Conservation (phyloP, 352 stramenopile genomes). For the Phytophthora foliorum region DNA sequence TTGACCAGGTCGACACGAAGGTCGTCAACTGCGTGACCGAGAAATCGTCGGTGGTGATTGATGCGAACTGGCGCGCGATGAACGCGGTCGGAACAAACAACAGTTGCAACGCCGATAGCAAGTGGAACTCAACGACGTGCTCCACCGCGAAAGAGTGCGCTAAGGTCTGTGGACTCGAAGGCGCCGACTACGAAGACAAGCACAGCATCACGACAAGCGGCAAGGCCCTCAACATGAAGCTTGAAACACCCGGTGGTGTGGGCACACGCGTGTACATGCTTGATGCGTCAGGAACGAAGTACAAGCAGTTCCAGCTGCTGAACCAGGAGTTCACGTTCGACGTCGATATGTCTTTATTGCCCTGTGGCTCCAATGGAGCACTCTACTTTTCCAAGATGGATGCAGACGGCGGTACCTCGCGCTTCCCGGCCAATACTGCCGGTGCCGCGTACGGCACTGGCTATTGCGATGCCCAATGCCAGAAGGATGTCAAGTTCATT, state of each 20-base stretch:
- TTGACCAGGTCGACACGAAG: constrained; percentile 20
- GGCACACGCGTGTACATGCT: constrained; percentile 66
- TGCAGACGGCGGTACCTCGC: constrained; percentile 46
- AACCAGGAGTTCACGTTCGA: constrained; percentile 70
- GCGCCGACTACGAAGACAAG: constrained; percentile 58
- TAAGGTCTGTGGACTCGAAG: constrained; percentile 59
- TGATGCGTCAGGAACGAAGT: constrained; percentile 32
- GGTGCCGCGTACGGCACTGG: constrained; percentile 62
- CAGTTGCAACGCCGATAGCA: constrained; percentile 55
- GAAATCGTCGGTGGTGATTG: constrained; percentile 60
- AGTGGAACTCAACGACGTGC: constrained; percentile 53
- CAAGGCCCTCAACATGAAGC: constrained; percentile 45
- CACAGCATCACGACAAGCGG: constrained; percentile 51
- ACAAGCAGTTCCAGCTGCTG: constrained; percentile 63
- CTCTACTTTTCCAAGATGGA: constrained; percentile 75
- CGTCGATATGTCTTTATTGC: constrained; percentile 58
- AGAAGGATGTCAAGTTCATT: constrained; percentile 72
- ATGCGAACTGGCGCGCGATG: constrained; percentile 66
- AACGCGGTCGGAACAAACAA: constrained; percentile 50
- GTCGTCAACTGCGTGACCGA: constrained; percentile 44
- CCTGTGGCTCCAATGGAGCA: constrained; percentile 60
- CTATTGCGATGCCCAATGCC: constrained; percentile 72
- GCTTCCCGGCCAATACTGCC: constrained; percentile 45
- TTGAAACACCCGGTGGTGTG: constrained; percentile 60
- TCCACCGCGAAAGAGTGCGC: constrained; percentile 48